Evolutionary conservation across 2,329 filamentous ascomycete species (phyloP).

Genomic region (Drechslerella stenobrocha): DNA sequence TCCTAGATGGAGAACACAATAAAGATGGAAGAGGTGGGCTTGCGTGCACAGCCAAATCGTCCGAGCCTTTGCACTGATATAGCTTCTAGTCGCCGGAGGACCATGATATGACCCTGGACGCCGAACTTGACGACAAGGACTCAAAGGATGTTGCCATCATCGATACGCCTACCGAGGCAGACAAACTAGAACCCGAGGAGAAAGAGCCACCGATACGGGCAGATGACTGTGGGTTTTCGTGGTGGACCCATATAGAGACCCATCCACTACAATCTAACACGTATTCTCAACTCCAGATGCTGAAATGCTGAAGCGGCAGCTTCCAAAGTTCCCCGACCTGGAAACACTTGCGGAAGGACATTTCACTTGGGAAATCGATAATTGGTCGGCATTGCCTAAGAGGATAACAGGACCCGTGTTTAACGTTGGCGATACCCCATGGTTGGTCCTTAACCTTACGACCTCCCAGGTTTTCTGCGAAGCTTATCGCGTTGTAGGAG

Average conservation of each 20-base stretch:
- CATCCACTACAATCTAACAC: background rate
- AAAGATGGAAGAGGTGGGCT: slow-evolving; percentile 40
- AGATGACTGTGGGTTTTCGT: slow-evolving; percentile 61
- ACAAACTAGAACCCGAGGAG: slow-evolving; percentile 61
- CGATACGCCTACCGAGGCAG: slow-evolving; percentile 65
- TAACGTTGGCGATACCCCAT: slow-evolving; percentile 81
- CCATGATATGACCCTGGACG: slow-evolving; percentile 62
- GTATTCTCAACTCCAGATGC: slow-evolving; percentile 66
- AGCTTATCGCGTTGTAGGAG: slow-evolving; percentile 64
- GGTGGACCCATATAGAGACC: slow-evolving; percentile 2
- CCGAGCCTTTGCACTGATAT: background rate
- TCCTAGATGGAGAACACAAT: slow-evolving; percentile 14
- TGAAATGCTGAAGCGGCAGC: slow-evolving; percentile 74
- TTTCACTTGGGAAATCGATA: slow-evolving; percentile 83
- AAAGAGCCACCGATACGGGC: slow-evolving; percentile 62
- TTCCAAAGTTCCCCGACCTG: slow-evolving; percentile 74
- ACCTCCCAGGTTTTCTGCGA: background rate
- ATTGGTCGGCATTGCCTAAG: slow-evolving; percentile 75
- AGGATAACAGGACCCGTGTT: slow-evolving; percentile 89
- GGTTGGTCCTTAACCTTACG: slow-evolving; percentile 62
- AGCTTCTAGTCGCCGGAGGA: slow-evolving; percentile 25
- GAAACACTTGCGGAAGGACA: slow-evolving; percentile 75
- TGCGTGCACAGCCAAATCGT: slow-evolving; percentile 2
- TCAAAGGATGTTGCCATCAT: slow-evolving; percentile 64
- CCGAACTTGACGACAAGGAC: slow-evolving; percentile 65